These are phyloP conservation scores for Diaporthe citrichinensis DNA, from an alignment of 2,329 filamentous ascomycete genomes.

Conservation along the genomic window DNA sequence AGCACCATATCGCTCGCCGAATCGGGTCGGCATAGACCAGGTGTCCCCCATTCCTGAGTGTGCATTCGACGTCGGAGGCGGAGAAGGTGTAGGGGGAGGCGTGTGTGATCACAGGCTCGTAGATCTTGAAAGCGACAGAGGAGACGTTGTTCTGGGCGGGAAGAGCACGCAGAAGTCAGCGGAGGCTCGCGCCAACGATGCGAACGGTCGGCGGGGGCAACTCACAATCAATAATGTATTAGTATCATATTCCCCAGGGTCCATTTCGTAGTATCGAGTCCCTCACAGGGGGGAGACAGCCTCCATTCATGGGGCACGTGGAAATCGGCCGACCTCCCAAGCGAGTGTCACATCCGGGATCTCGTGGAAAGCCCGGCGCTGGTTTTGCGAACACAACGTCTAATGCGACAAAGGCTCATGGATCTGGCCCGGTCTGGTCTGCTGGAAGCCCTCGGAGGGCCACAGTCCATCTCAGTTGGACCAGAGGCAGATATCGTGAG, in stretches of 20 bases:
- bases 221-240: conserved; percentile 72
- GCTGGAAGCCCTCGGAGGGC: conserved; percentile 40
- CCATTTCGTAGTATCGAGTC: conserved; percentile 64
- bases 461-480: conserved; percentile 36
- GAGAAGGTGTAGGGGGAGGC: conserved; percentile 60
- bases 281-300: conserved; percentile 42
- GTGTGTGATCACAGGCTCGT: conserved; percentile 63
- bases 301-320: conserved; percentile 41
- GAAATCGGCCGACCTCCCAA: conserved; percentile 35
- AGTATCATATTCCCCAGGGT: conserved; percentile 74
- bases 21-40: conserved; percentile 67
- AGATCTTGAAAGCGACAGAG: conserved; percentile 68
- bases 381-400: conserved; percentile 11
- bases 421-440: conserved; percentile 6
- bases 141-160: conserved; percentile 67
- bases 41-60: conserved; percentile 66
- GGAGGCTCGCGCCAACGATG: conserved; percentile 4
- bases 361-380: conserved; percentile 28
- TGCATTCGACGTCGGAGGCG: conserved; percentile 66
- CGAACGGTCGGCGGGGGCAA: conserved; percentile 36
- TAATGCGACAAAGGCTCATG: conserved; percentile 30
- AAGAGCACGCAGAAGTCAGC: conserved; percentile 41
- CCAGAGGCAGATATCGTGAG: conserved; percentile 28
- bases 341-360: conserved; percentile 32
- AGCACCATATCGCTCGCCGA: conserved; percentile 68